Evolutionary conservation across 2,329 filamentous ascomycete genomes (phyloP), one percentile per base, ranked within the genome.

Genomic region (Hypoxylon sp.): DNA sequence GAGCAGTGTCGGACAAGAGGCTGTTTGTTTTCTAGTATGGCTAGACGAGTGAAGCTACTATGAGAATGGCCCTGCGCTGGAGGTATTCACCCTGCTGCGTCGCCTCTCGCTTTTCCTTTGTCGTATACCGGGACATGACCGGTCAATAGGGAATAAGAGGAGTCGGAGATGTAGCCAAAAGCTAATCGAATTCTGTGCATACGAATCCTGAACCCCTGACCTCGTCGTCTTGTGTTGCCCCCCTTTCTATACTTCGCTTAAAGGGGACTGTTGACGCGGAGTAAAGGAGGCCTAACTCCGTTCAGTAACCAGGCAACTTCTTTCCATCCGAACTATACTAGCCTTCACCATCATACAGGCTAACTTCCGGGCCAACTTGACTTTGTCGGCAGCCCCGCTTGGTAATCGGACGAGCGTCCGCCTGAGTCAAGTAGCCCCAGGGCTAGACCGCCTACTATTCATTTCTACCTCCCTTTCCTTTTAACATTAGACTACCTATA

Each of bases 41-140:
- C 39, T 69, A 68, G 65, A 68, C 42, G 68, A 68, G 50, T 63
- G 50, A 65, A 58, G 17, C 55, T 55, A 39, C 52, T 58, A 64
- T 60, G 61, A 65, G 53, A 70, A 46, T 54, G 53, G 47, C 50
- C 37, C 42, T 53, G 32, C 61, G 52, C 37, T 47, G 17, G 29
- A 39, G 37, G 52, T 35, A 19, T 31, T 47, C 21, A 32, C 39
- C 31, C 32, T 32, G 58, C 42, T 42, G 27, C 53, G 39, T 17
- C 29, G 44, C 29, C 47, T 61, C 51, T 60, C 52, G 39, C 31
- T 46, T 68, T 65, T 59, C 57, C 17, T 62, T 62, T 69, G 62
- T 62, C 44, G 11, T 63, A 46, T 48, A 61, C 58, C 51, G 59
- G 66, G 54, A 53, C 19, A 58, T 46, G 52, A 39, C 53, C 57